Evolutionary conservation across 805 yeast genomes (phyloP).

Genomic region (Yamadazyma kitorensis): DNA sequence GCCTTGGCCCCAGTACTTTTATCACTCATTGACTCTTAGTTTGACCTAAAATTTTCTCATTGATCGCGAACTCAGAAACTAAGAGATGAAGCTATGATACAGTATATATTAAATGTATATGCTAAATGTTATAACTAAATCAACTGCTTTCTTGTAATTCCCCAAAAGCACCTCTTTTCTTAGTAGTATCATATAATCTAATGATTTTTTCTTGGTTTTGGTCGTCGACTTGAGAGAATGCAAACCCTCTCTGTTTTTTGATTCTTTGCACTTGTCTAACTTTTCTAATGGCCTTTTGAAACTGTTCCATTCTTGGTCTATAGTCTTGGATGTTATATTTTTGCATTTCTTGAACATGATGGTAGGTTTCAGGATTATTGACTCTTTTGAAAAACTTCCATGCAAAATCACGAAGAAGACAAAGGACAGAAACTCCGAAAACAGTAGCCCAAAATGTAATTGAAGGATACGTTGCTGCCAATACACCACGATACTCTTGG

Average conservation of each 20-base stretch:
- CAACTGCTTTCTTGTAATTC: conserved; percentile 26
- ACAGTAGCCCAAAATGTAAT: conserved; percentile 80
- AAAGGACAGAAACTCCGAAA: conserved; percentile 70
- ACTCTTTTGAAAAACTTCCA: conserved; percentile 95
- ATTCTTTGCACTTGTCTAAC: conserved; percentile 98
- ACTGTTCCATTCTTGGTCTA: conserved; percentile 94
- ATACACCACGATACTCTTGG: conserved; percentile 77
- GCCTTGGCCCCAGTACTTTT: too few relatives aligned
- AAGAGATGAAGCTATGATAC: too few relatives aligned
- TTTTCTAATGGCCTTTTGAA: conserved; percentile 94
- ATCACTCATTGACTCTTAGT: too few relatives aligned
- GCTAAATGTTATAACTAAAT: not conserved
- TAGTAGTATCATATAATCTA: conserved; percentile 93
- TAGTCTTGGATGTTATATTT: conserved; percentile 90
- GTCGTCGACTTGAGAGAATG: conserved; percentile 88
- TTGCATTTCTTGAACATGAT: conserved; percentile 94
- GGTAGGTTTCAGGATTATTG: conserved; percentile 89
- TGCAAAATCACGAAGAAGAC: conserved; percentile 80
- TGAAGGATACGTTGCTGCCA: conserved; percentile 72
- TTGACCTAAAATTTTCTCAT: too few relatives aligned
- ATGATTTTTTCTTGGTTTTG: conserved; percentile 91
- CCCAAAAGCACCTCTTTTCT: conserved; percentile 73
- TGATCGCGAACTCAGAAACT: too few relatives aligned
- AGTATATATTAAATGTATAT: too few relatives aligned
- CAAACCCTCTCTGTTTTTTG: conserved; percentile 98